A percentile compares a stretch with the other conserved stretches of the same genome.
Conservation (phyloP, 129 eudicot genomes). For the Escallonia herrerae region DNA sequence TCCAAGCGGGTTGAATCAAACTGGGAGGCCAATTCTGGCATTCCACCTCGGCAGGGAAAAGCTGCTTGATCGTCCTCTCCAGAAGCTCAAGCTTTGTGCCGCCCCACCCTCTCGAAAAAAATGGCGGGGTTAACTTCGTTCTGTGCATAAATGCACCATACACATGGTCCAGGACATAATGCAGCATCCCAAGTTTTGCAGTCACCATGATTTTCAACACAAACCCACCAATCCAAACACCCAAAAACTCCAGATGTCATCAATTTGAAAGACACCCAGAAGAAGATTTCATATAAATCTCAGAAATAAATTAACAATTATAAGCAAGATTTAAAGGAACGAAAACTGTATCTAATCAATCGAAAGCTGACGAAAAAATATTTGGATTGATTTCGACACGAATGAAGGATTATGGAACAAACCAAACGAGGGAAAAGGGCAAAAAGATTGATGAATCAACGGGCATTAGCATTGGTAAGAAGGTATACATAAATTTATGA, state of each 20-base stretch:
- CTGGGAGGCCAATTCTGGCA: conserved; percentile 74
- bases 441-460: not conserved
- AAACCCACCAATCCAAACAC: conserved; percentile 25
- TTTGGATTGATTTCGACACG: not conserved
- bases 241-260: not conserved
- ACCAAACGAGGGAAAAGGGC: not conserved
- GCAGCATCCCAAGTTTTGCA: conserved; percentile 71
- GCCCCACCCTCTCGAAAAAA: conserved; percentile 92
- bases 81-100: conserved; percentile 84
- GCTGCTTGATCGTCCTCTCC: conserved; percentile 65
- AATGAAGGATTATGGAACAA: not conserved
- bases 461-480: not conserved
- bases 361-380: not conserved
- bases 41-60: conserved; percentile 62
- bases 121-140: conserved; percentile 67
- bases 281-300: conserved; percentile 2
- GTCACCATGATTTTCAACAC: conserved; percentile 40
- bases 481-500: not conserved
- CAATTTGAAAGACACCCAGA: conserved; percentile 14
- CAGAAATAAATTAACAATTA: not conserved
- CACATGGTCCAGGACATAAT: conserved; percentile 86
- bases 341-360: not conserved
- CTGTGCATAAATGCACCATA: conserved; percentile 95
- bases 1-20: conserved; percentile 69
- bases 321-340: too few relatives aligned